Evolutionary conservation across 306 rosid genomes (phyloP), one percentile per base, ranked within the genome.

Genomic region (Pyrus pyrifolia): DNA sequence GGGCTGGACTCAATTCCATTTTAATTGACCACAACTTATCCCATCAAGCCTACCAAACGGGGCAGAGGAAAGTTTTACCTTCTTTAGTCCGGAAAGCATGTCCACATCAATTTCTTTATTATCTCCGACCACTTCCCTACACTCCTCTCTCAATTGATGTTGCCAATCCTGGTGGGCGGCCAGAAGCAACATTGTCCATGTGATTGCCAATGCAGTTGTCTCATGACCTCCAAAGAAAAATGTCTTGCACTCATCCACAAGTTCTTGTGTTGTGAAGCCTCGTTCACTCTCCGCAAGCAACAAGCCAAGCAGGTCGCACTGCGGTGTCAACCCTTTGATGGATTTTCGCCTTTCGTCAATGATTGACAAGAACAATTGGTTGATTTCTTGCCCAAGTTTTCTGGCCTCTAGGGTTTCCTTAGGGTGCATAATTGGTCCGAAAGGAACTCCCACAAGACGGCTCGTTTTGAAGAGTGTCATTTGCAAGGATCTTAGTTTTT

Each of bases 201-300:
- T 85, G 77, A 93, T 83, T 2, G 97, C 96, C 84, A 93, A 82
- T 14, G 98, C 97, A 1, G 96, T 91, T n/a, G 98, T 93, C 78
- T 93, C 98, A 79, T 91, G 96, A 0, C 98, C 97, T 0, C 91
- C 98, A 73, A 93, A 91, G 91, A 91, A 93, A 35, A 93, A 91
- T 1, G 98, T 91, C 72, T 93, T 93, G 79, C 97, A 91, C 80
- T 93, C 97, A 64, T 93, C 98, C 9, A 93, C 86, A 9, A 93
- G 57, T 10, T 93, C 88, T 22, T 81, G 33, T 17, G 84, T 85
- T 9, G 83, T 83, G 29, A 93, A 46, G 8, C 86, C 89, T 2
- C 3, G 80, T 4, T 74, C 73, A 29, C 86, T 85, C 44, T 80
- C 89, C 38, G 81, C 79, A 64, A 91, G 78, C 85, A 93, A 69